Base-by-base conservation (phyloP, 108 stramenopile genomes). In the Skeletonema tropicum region DNA sequence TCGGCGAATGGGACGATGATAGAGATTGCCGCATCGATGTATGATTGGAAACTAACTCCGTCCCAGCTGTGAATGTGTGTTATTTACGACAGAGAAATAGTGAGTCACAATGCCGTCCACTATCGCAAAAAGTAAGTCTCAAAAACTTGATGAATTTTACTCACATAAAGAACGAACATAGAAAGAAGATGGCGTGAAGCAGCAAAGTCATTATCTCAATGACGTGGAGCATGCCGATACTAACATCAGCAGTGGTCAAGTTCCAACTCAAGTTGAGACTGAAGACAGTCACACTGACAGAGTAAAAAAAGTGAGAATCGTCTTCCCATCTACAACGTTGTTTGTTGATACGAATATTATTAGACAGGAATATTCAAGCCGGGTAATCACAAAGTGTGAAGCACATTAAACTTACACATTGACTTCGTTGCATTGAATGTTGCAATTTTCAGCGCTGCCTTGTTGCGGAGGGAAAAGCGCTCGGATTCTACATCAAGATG, bases 181-280 rank as follows among this genome's bases (percentile, higher is more conserved):
- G 5, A 23, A 64, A 66, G 65, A 77, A 85, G 19, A 76, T 31
- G 0, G 60, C 38, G 38, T 85, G 79, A 38, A 85, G 81, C 21
- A 62, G 21, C 42, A 80, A 25, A 52, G 84, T 85, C 19, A 77
- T 31, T 14, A 67, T 25, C 71, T 81, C 63, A 38, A 85, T 19
- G 10, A 57, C 29, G 1, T 30, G 55, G 11, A 29, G 26, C 26
- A 29, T 29, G 49, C 41, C 79, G 81, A 1, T 77, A 9, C 71
- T 23, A n/a, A 85, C 17, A 33, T 71, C 71, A 57, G 81, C 45
- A 11, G 66, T 45, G 30, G 68, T 68, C 11, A 76, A 81, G 71
- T 81, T 85, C 76, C 75, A 85, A 25, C 80, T 81, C 23, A 85
- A 9, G n/a, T 52, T 73, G 6, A 80, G 57, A 12, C 67, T 70